These are phyloP conservation scores for Penicillium sp. DNA, from an alignment of 2,329 filamentous ascomycete species.

Conservation along the genomic window DNA sequence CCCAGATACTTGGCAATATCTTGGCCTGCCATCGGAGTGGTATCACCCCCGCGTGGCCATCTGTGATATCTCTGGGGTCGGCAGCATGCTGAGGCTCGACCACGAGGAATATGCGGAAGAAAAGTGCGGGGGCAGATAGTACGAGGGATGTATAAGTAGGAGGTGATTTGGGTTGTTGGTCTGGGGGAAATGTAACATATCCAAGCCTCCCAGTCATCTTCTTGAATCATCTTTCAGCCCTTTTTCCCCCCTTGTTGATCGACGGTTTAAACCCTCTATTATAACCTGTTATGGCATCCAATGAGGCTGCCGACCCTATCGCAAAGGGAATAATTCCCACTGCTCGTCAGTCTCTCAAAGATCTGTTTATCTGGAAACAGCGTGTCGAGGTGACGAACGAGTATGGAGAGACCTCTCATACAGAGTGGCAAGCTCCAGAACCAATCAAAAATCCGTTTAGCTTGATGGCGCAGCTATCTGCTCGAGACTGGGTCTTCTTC, in stretches of 20 bases:
- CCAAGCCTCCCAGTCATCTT: neutral
- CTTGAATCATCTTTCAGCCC: neutral
- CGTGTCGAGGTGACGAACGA: conserved; percentile 61
- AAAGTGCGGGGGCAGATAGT: conserved; percentile 17
- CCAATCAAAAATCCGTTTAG: conserved; percentile 73
- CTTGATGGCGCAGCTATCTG: conserved; percentile 68
- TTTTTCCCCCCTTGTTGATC: neutral
- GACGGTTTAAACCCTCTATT: neutral
- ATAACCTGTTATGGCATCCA: conserved; percentile 17
- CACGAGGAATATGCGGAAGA: conserved; percentile 23
- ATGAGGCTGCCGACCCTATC: conserved; percentile 68
- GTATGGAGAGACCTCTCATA: conserved; percentile 65
- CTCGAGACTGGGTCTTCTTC: conserved; percentile 76
- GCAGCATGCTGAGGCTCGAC: conserved; percentile 14
- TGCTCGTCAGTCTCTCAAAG: conserved; percentile 66
- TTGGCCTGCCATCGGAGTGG: conserved; percentile 30
- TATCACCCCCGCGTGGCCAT: conserved; percentile 19
- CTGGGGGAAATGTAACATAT: conserved; percentile 1
- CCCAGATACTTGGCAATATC: conserved; percentile 32
- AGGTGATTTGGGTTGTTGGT: neutral
- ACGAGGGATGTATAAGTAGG: conserved; percentile 23
- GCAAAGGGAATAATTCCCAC: conserved; percentile 69
- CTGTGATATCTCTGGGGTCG: conserved; percentile 22
- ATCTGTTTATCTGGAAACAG: conserved; percentile 77
- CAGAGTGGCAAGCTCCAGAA: conserved; percentile 72